Base-by-base conservation (phyloP, 495 filamentous ascomycete species). In the Penicillium waksmanii region DNA sequence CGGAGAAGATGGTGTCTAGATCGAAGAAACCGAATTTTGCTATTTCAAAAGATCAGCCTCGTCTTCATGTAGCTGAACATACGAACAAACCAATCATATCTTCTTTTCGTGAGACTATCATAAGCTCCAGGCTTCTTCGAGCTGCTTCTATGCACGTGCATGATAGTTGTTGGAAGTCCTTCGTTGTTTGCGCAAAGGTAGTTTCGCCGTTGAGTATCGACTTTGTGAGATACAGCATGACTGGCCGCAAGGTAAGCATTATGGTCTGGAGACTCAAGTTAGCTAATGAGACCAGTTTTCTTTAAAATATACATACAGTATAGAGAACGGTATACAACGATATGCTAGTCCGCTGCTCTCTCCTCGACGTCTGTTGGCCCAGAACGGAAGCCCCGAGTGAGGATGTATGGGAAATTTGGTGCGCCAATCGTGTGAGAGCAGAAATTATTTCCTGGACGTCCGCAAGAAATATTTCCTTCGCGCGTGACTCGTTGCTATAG, bases 21-120 rank as follows among this genome's bases (percentile, higher is more conserved):
- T 58, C 56, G 34, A 58, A 58, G 12, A 58, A 58, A 15, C 56
- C 56, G 18, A 58, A 58, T 44, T 51, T 58, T 15, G 56, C 56
- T 58, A 9, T 35, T 25, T 17, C 8, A 8, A 10, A 25, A 27
- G 18, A 25, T 48, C 17, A 46, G 18, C 23, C 11, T 48, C n/a
- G 27, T 58, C 13, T 35, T 35, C n/a, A 8, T 8, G 23, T 34
- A 1, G 15, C 5, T 1, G n/a, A 17, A 1, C 18, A 13, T 31
- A 34, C 31, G 10, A 4, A 52, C 56, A 6, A 3, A 52, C 56
- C 48, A 34, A 58, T 58, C 48, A 58, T 58, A 25, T 58, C 27
- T 27, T 58, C 56, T 17, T 46, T 58, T 2, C 44, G 48, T 15
- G 48, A 34, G 4, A 52, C 23, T 15, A 52, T 17, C 36, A 58